Evolutionary conservation across 306 rosid species (phyloP).

Genomic region (Malus domestica): DNA sequence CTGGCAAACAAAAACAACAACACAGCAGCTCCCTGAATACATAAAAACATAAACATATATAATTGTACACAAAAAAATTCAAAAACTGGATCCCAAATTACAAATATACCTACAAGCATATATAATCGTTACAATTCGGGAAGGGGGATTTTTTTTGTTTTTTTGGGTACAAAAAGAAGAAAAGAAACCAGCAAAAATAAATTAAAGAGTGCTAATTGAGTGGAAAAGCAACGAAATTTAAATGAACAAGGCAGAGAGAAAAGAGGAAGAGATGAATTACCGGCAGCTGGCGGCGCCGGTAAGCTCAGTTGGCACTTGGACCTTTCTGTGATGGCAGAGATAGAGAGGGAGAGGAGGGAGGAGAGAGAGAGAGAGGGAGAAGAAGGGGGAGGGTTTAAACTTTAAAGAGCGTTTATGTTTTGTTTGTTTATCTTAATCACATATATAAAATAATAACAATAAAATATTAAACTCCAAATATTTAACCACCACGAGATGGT

Average conservation of each 20-base stretch:
- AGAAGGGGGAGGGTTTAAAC: slow-evolving; percentile 2
- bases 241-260: neutral
- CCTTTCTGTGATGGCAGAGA: neutral
- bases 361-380: neutral
- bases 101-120: neutral
- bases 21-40: neutral
- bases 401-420: neutral
- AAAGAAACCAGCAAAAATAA: neutral
- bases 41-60: neutral
- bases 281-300: neutral
- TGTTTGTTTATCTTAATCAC: neutral
- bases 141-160: too few relatives aligned
- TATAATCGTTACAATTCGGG: neutral
- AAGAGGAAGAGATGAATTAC: neutral
- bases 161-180: neutral
- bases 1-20: neutral
- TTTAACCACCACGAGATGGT: rapidly evolving
- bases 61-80: neutral
- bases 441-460: neutral
- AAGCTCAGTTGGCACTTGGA: neutral
- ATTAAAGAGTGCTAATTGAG: neutral
- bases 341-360: neutral
- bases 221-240: neutral
- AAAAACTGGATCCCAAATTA: neutral
- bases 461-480: neutral